Conservation (phyloP, 1,284 basidiomycete species). For the Ustilago bromivora region DNA sequence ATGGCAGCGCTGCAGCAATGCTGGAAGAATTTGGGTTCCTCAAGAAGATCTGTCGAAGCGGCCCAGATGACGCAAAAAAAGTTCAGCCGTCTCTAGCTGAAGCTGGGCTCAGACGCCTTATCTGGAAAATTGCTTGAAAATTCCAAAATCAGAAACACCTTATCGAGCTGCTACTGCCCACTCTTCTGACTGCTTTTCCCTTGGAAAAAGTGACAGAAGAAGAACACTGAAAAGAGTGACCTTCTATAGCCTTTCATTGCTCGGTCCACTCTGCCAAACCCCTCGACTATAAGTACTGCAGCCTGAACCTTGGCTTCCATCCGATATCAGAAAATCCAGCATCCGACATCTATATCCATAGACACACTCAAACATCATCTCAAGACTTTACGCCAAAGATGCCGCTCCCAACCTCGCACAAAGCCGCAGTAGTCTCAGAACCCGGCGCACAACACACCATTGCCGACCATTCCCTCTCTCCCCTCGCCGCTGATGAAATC, state of each 20-base stretch:
- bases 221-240: background rate
- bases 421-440: slow-evolving; percentile 44
- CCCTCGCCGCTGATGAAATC: slow-evolving; percentile 38
- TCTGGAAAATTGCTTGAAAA: background rate
- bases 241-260: slow-evolving; percentile 14
- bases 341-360: no score
- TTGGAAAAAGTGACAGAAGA: background rate
- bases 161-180: background rate
- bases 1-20: no score
- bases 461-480: slow-evolving; percentile 32
- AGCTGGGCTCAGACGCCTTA: background rate
- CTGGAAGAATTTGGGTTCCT: no score
- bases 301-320: background rate
- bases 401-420: slow-evolving; percentile 39
- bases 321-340: background rate
- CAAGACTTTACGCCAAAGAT: slow-evolving; percentile 6
- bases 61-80: background rate
- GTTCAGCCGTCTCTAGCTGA: background rate
- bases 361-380: background rate
- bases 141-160: slow-evolving; percentile 11
- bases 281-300: background rate
- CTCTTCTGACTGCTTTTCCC: background rate
- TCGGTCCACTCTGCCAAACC: background rate
- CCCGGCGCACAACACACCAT: slow-evolving; percentile 34
- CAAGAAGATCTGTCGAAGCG: background rate